Evolutionary conservation across 495 filamentous ascomycete genomes (phyloP), one percentile per base, ranked within the genome.

Genomic region (Penicillium psychrofluorescens): DNA sequence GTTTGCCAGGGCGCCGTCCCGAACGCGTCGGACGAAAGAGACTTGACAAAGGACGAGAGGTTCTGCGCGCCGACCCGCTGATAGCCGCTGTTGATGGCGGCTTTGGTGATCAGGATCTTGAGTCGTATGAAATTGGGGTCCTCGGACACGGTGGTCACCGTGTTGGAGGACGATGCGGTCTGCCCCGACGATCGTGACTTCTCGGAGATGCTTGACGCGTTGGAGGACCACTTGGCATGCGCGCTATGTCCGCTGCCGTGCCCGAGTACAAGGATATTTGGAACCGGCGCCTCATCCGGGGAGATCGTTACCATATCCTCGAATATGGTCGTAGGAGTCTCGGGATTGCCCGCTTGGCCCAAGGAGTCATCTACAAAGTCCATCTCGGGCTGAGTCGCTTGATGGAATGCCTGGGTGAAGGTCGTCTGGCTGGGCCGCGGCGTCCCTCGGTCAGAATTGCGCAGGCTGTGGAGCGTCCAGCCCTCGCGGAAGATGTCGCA

Each of bases 401-500:
- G 65, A 43, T 72, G 67, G 50, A 74, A 70, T 11, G 56, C 64
- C 47, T 78, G 62, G 6, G 68, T 74, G 57, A 90, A 91, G 27
- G 76, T 84, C 27, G 83, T 78, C 56, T 92, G 88, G 43, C 78
- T 85, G 1, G 89, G 86, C 29, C 86, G 74, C 0, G 89, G 89
- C n/a, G 90, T 95, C 16, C 85, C 87, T 30, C 88, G 74, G 45
- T 95, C 89, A 6, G 90, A 88, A 35, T 85, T 79, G 29, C 92
- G 79, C 58, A 95, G 84, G 32, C 85, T 80, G 30, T 90, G 78
- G 50, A 91, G 85, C 27, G 88, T 89, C 89, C 89, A 95, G 9
- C 90, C 89, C 69, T 92, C 86, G 30, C 89, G 77, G 68, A 95
- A 95, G 38, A 95, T 81, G 66, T 95, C 90, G 60, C 88, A 94